Percentiles rank a stretch among this genome's conserved stretches.
These are phyloP conservation scores for Penicillium simplicissimum DNA, from an alignment of 495 filamentous ascomycete species.

Conservation along the genomic window DNA sequence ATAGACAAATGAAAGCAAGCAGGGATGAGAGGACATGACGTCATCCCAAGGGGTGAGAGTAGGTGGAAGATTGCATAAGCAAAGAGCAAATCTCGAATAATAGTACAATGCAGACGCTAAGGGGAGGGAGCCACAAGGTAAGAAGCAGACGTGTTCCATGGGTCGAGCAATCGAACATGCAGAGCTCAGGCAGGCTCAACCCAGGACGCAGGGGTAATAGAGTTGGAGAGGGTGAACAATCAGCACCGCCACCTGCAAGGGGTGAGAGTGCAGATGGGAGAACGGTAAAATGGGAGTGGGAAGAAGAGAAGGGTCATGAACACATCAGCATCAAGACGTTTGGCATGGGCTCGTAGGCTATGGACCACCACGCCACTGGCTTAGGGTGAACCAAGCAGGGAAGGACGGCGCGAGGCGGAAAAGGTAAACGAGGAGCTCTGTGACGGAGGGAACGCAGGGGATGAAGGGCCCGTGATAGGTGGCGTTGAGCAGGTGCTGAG, in stretches of 20 bases:
- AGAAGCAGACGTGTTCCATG: constrained; percentile 8
- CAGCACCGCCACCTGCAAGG: constrained; percentile 24
- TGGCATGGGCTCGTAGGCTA: constrained; percentile 12
- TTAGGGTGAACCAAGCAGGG: constrained; percentile 36
- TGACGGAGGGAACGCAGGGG: constrained; percentile 37
- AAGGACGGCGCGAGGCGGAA: constrained; percentile 34
- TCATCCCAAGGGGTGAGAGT: constrained; percentile 10
- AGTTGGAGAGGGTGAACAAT: background rate
- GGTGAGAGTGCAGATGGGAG: background rate
- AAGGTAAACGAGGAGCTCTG: constrained; percentile 34
- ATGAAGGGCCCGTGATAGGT: constrained; percentile 42
- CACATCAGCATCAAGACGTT: constrained; percentile 25
- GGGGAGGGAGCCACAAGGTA: constrained; percentile 15
- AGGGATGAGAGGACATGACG: constrained; percentile 9
- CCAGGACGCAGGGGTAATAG: constrained; percentile 10
- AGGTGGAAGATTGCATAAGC: background rate
- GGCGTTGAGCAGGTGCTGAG: constrained; percentile 32
- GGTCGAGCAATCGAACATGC: background rate
- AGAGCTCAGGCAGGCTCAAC: background rate
- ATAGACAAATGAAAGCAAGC: constrained; percentile 20
- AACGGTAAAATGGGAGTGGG: background rate
- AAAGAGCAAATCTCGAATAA: constrained; percentile 24
- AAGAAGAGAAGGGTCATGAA: constrained; percentile 7
- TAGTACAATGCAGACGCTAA: constrained; percentile 37
- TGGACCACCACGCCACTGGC: background rate